Percentiles rank a stretch among this genome's conserved stretches.
Evolutionary conservation across 768 basidiomycete species (phyloP).

Genomic region (Boletus sp.): DNA sequence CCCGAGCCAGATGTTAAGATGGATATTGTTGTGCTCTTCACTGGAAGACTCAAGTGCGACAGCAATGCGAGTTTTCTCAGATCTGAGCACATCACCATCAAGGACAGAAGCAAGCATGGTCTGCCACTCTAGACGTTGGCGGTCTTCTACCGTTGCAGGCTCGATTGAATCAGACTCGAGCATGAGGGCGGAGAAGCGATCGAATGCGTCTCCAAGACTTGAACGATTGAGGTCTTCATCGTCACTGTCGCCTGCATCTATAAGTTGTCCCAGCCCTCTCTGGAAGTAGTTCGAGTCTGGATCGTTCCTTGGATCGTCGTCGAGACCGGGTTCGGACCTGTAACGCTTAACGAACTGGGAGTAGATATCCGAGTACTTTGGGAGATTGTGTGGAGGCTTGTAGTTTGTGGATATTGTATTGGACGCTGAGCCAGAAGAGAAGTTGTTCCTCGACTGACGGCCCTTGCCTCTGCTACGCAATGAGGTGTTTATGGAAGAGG

Average conservation of each 20-base stretch:
- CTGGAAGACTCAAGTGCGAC: constrained; percentile 67
- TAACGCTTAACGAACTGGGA: constrained; percentile 78
- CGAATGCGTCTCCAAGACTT: constrained; percentile 44
- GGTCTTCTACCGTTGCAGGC: constrained; percentile 68
- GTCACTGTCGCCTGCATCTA: constrained; percentile 70
- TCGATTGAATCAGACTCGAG: constrained; percentile 63
- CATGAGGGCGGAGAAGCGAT: constrained; percentile 49
- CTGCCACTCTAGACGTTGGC: constrained; percentile 92
- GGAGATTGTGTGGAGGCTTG: constrained; percentile 28
- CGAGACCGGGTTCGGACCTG: constrained; percentile 56
- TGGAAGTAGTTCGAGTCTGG: constrained; percentile 84
- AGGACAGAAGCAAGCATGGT: constrained; percentile 92
- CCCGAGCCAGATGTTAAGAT: constrained; percentile 82
- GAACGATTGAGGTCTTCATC: constrained; percentile 60
- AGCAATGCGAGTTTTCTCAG: constrained; percentile 91
- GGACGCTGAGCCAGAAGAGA: constrained; percentile 28
- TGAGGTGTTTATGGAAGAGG: constrained; percentile 30
- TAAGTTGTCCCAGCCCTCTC: constrained; percentile 62
- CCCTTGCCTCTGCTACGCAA: constrained; percentile 32
- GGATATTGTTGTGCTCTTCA: constrained; percentile 65
- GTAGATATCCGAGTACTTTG: constrained; percentile 61
- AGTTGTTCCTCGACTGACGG: constrained; percentile 28
- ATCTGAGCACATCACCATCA: constrained; percentile 89
- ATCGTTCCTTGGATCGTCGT: constrained; percentile 71
- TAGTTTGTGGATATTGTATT: constrained; percentile 29